These are phyloP conservation scores for Ustilago lituana DNA, from an alignment of 1,284 basidiomycete species.

Conservation along the genomic window DNA sequence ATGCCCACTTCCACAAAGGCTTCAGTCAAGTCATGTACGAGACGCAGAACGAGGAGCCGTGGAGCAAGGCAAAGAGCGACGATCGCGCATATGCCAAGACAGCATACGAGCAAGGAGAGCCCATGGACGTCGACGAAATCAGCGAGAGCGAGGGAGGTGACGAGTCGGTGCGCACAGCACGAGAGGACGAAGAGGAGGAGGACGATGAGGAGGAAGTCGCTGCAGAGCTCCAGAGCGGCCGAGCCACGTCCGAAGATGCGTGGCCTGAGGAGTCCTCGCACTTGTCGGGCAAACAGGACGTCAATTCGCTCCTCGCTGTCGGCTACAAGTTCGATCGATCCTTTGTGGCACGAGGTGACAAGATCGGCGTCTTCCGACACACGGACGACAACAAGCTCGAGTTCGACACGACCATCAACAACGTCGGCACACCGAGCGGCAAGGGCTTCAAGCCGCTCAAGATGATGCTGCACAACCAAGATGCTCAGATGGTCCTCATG, in stretches of 20 bases:
- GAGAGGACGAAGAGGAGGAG: constrained; percentile 66
- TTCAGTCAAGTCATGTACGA: constrained; percentile 86
- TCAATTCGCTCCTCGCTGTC: constrained; percentile 88
- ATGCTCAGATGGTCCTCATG: constrained; percentile 93
- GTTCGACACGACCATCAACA: constrained; percentile 88
- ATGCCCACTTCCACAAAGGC: constrained; percentile 74
- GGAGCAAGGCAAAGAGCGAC: constrained; percentile 75
- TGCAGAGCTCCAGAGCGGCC: constrained; percentile 57
- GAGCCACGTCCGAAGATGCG: constrained; percentile 14
- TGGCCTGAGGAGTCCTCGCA: constrained; percentile 46
- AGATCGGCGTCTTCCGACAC: constrained; percentile 96
- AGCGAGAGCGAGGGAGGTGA: constrained; percentile 53
- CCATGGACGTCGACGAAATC: constrained; percentile 72
- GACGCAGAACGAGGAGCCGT: constrained; percentile 78
- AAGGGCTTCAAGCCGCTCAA: constrained; percentile 86
- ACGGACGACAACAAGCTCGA: constrained; percentile 80
- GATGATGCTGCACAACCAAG: constrained; percentile 96
- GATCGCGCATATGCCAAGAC: constrained; percentile 75
- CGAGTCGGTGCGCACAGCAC: constrained; percentile 38
- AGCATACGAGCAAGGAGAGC: constrained; percentile 76
- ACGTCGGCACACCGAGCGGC: constrained; percentile 82
- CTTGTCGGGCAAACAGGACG: constrained; percentile 46
- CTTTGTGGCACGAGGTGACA: constrained; percentile 93
- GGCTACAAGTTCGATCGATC: constrained; percentile 96
- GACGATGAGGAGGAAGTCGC: constrained; percentile 75